phyloP scores from a whole-genome alignment of 129 eudicot genomes.

The Tagetes patula region DNA sequence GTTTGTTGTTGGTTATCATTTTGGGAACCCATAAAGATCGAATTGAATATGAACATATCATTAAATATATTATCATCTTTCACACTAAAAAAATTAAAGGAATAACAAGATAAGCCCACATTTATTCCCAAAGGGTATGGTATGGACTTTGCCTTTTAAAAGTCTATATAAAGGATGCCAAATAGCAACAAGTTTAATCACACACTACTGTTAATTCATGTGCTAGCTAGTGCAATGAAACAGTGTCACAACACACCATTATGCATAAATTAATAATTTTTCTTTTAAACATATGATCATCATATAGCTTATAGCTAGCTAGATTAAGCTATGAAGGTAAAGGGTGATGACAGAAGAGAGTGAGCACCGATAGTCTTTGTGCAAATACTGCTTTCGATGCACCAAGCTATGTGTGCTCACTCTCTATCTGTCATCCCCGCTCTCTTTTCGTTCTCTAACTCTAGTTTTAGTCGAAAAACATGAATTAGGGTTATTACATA shows the following conservation, averaged over 20 bases:
- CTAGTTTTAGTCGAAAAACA: neutral
- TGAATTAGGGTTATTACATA: neutral
- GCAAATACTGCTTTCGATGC: constrained; percentile 47
- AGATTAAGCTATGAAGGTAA: constrained; percentile 31
- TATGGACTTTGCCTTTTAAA: neutral
- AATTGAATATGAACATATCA: neutral
- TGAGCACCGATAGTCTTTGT: constrained; percentile 89
- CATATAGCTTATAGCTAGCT: too few species aligned
- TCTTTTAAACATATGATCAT: neutral
- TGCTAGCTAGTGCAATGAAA: neutral
- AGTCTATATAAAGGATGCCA: constrained; percentile 9
- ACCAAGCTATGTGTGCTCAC: constrained; percentile 84
- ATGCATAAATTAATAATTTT: neutral
- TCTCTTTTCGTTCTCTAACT: constrained; percentile 18
- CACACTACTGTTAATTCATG: neutral
- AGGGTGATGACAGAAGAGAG: constrained; percentile 98
- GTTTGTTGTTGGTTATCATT: constrained; percentile 1
- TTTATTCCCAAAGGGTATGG: neutral
- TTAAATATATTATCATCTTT: constrained; percentile 5
- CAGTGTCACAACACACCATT: neutral
- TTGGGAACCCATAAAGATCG: neutral
- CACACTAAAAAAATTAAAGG: neutral
- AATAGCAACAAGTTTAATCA: neutral
- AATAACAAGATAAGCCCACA: constrained; percentile 9
- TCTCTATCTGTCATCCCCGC: constrained; percentile 74